These are phyloP conservation scores for Funneliformis mosseae DNA, from an alignment of 192 early-diverging fungal genomes.

Conservation along the genomic window DNA sequence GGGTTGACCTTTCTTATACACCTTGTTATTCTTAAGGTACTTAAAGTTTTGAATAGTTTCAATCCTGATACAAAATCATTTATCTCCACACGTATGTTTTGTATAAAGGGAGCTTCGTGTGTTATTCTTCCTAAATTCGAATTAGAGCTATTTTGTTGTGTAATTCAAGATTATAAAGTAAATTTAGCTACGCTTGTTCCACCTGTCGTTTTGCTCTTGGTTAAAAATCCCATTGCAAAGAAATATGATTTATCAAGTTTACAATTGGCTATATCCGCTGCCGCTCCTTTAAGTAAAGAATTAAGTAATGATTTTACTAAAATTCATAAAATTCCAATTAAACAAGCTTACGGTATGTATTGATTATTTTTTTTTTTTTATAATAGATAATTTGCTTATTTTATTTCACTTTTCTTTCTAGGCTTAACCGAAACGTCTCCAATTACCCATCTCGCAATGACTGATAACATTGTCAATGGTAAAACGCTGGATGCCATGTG, in stretches of 20 bases:
- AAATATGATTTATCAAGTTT: conserved; percentile 65
- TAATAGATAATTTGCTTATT: neutral
- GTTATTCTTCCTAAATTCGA: conserved; percentile 70
- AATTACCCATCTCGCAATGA: conserved; percentile 45
- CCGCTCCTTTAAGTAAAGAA: conserved; percentile 59
- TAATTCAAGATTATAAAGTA: conserved; percentile 59
- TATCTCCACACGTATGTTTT: conserved; percentile 32
- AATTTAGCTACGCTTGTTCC: conserved; percentile 54
- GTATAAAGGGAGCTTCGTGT: conserved; percentile 45
- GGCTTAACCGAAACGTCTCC: conserved; percentile 65
- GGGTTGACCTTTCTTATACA: neutral
- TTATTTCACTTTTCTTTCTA: neutral
- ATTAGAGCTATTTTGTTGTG: conserved; percentile 51
- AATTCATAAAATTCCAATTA: conserved; percentile 40
- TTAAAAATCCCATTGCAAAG: conserved; percentile 63
- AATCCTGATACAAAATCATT: neutral
- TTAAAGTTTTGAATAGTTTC: neutral
- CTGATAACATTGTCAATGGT: conserved; percentile 38
- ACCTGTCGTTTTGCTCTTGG: conserved; percentile 66
- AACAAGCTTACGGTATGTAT: conserved; percentile 71
- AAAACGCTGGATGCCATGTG: neutral
- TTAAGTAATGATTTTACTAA: conserved; percentile 44
- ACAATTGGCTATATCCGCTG: conserved; percentile 58
- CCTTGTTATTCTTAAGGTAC: neutral
- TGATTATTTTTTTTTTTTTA: neutral